Conservation (phyloP, 2,329 filamentous ascomycete genomes). For the Trichoderma sp. region DNA sequence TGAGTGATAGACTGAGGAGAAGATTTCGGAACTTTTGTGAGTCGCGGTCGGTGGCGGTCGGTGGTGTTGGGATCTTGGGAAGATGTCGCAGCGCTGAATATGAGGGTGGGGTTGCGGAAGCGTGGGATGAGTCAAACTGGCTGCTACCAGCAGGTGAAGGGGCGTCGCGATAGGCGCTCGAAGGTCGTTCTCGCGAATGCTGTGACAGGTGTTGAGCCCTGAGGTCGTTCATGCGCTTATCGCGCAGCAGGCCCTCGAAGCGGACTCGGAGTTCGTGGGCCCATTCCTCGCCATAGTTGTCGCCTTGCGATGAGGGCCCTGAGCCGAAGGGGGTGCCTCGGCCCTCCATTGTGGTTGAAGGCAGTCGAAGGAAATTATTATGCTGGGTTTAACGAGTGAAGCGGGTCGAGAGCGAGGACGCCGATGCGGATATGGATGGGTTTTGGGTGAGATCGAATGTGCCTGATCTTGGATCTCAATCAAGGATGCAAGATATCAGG, state of each 20-base stretch:
- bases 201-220: slow-evolving; percentile 59
- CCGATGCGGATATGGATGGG: not conserved
- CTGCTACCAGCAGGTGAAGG: slow-evolving; percentile 34
- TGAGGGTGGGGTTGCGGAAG: slow-evolving; percentile 43
- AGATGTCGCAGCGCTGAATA: slow-evolving; percentile 51
- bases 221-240: slow-evolving; percentile 82
- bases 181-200: slow-evolving; percentile 48
- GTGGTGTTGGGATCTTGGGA: slow-evolving; percentile 66
- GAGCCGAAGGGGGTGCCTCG: slow-evolving; percentile 36
- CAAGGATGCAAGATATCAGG: not conserved
- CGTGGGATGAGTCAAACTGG: slow-evolving; percentile 48
- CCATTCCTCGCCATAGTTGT: slow-evolving; percentile 65
- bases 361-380: not conserved
- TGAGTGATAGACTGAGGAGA: slow-evolving; percentile 79
- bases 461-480: not conserved
- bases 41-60: slow-evolving; percentile 59
- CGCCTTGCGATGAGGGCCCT: slow-evolving; percentile 30
- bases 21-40: slow-evolving; percentile 78
- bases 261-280: slow-evolving; percentile 75
- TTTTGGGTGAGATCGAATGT: not conserved
- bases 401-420: slow-evolving; percentile 1
- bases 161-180: slow-evolving; percentile 47
- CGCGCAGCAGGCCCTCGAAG: slow-evolving; percentile 83
- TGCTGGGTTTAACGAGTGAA: slow-evolving; percentile 2
- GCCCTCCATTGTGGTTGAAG: slow-evolving; percentile 36